A percentile compares a stretch with the other conserved stretches of the same genome.
Evolutionary conservation across 306 rosid genomes (phyloP).

Genomic region (Delonix regia): DNA sequence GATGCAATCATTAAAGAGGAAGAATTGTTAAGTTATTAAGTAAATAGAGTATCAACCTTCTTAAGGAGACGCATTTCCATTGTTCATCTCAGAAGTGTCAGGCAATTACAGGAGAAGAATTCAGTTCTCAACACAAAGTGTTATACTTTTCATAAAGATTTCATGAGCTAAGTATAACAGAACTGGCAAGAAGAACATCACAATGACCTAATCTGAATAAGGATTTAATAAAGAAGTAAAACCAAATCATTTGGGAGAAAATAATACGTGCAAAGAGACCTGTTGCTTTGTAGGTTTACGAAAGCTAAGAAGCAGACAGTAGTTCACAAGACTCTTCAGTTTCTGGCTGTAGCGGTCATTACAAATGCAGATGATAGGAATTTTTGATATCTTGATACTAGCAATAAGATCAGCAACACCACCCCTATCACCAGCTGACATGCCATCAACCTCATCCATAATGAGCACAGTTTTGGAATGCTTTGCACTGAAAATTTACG

Average conservation of each 20-base stretch:
- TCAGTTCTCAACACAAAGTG: neutral
- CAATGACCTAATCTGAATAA: slow-evolving; percentile 24
- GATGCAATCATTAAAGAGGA: neutral
- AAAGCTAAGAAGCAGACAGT: slow-evolving; percentile 86
- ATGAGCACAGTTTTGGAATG: slow-evolving; percentile 80
- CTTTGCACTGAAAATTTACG: slow-evolving; percentile 65
- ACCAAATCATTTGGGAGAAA: neutral
- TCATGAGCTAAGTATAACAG: slow-evolving; percentile 12
- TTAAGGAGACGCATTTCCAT: neutral
- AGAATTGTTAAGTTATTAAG: neutral
- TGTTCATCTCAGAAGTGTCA: slow-evolving; percentile 2
- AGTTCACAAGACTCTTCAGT: slow-evolving; percentile 91
- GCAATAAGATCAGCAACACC: slow-evolving; percentile 96
- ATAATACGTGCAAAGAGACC: slow-evolving; percentile 48
- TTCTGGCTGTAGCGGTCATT: slow-evolving; percentile 98
- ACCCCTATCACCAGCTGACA: slow-evolving; percentile 99
- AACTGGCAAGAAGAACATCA: slow-evolving; percentile 28
- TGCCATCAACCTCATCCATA: slow-evolving; percentile 99
- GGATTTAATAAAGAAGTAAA: slow-evolving; percentile 10
- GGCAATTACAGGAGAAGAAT: slow-evolving; percentile 4
- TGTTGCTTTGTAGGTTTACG: slow-evolving; percentile 96
- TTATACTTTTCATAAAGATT: slow-evolving; percentile 7
- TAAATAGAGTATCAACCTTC: neutral
- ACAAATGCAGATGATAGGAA: slow-evolving; percentile 97
- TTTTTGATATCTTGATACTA: slow-evolving; percentile 86